A percentile compares a stretch with the other conserved stretches of the same genome.
Evolutionary conservation across 2,329 filamentous ascomycete genomes (phyloP).

Genomic region (Penicillium sp.): DNA sequence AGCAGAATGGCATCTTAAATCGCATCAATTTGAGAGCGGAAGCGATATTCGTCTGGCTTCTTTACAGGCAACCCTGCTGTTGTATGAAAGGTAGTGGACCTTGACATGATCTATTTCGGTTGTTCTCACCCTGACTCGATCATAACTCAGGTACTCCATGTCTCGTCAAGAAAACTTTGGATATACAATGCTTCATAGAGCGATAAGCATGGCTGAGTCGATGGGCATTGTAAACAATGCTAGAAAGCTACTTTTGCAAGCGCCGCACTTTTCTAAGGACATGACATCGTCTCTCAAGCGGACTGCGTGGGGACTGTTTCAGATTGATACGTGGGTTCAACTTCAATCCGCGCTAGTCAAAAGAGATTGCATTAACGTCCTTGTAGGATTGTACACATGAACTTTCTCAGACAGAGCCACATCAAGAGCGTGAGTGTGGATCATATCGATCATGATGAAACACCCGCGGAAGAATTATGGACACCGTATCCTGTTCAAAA

Average conservation of each 20-base stretch:
- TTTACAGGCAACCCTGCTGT: neutral
- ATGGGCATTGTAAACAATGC: neutral
- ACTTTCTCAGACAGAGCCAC: neutral
- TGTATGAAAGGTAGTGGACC: neutral
- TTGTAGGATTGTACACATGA: neutral
- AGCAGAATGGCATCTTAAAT: neutral
- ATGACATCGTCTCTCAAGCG: neutral
- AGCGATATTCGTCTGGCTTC: neutral
- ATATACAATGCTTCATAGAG: neutral
- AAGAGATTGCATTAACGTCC: neutral
- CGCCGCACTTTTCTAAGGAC: neutral
- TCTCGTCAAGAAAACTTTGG: neutral
- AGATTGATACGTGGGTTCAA: neutral
- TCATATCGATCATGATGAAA: neutral
- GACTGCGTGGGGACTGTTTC: neutral
- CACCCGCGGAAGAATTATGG: neutral
- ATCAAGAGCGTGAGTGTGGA: neutral
- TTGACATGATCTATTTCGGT: neutral
- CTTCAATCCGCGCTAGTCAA: neutral
- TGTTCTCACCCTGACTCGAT: neutral
- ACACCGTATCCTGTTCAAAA: neutral
- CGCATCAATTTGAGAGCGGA: neutral
- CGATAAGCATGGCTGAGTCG: neutral
- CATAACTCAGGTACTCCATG: neutral
- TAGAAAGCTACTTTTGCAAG: neutral